Evolutionary conservation across 768 basidiomycete species (phyloP), one percentile per base, ranked within the genome.

Genomic region (Suillus discolor): DNA sequence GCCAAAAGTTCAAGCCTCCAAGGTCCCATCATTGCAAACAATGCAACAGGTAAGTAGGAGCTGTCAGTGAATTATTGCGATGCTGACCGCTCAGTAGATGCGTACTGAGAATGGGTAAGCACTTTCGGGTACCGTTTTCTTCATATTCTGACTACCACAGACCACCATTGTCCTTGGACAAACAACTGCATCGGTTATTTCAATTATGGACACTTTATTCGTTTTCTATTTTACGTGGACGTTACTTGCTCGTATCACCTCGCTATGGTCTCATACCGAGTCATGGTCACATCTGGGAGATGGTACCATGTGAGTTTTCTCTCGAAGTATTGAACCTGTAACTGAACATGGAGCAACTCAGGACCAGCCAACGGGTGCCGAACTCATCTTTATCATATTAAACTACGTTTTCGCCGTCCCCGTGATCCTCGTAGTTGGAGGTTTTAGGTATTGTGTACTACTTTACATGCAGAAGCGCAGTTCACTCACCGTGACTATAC

Each of bases 131-230:
- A 39, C 53, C 69, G 69, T 39, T 23, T 31, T 23, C 25, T 31
- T 9, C 54, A 7, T 11, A 42, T 62, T 28, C 63, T 25, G 41
- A 54, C 44, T 62, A 18, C 28, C 12, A 23, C 66, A 94, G 93
- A 95, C 74, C 93, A 95, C 71, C 93, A 95, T 72, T 94, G 93
- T 74, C 94, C 93, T 8, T 96, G 93, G 94, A 87, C 95, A 39
- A 90, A 94, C 75, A 98, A 96, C 71, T 97, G 96, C 72, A 91
- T 99, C 68, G 97, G 97, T 0, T 90, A 94, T 75, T 87, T 83
- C 79, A 99, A 98, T 76, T 89, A 97, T 69, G 91, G 91, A 1
- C 85, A 93, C 77, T 94, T 94, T 71, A 80, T 97, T 61, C 91
- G 96, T 23, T 99, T 98, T 79, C 85, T 98, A 0, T 91, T 96